phyloP scores from a whole-genome alignment of 768 basidiomycete species.

The Pisolithus tinctorius region DNA sequence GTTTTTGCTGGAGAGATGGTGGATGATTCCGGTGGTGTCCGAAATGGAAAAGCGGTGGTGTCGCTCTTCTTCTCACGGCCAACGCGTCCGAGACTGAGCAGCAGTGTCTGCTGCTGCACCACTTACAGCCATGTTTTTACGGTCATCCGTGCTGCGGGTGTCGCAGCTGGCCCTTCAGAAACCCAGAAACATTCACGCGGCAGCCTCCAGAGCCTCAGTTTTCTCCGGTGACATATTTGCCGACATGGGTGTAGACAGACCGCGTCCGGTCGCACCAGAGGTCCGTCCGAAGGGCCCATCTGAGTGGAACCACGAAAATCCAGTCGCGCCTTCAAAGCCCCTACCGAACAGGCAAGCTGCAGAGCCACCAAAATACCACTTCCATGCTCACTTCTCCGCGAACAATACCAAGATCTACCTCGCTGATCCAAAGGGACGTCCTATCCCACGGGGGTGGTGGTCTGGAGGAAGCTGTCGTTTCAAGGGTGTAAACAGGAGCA shows the following conservation, averaged over 20 bases:
- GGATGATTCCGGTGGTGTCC: conserved; percentile 24
- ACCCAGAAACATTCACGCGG: background rate
- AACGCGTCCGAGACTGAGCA: background rate
- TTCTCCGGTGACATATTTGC: conserved; percentile 2
- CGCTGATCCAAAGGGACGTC: conserved; percentile 40
- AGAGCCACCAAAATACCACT: conserved; percentile 35
- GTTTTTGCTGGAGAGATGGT: background rate
- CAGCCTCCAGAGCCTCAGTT: conserved; percentile 10
- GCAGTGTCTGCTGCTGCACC: background rate
- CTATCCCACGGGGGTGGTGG: conserved; percentile 44
- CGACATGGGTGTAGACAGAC: conserved; percentile 8
- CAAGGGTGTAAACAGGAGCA: conserved; percentile 70
- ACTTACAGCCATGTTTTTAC: conserved; percentile 6
- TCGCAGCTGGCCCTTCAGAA: conserved; percentile 8
- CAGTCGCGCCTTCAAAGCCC: conserved; percentile 13
- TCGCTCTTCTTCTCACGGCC: background rate
- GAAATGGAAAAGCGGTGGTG: conserved; percentile 4
- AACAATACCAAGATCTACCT: conserved; percentile 88
- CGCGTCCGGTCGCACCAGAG: conserved; percentile 12
- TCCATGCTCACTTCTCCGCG: conserved; percentile 65
- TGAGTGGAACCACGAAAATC: conserved; percentile 13
- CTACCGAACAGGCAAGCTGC: conserved; percentile 1
- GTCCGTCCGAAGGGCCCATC: conserved; percentile 22
- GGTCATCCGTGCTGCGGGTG: conserved; percentile 13
- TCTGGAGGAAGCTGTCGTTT: conserved; percentile 78